Conservation (phyloP, 176 grass and related monocot species). For the Carex parvula region DNA sequence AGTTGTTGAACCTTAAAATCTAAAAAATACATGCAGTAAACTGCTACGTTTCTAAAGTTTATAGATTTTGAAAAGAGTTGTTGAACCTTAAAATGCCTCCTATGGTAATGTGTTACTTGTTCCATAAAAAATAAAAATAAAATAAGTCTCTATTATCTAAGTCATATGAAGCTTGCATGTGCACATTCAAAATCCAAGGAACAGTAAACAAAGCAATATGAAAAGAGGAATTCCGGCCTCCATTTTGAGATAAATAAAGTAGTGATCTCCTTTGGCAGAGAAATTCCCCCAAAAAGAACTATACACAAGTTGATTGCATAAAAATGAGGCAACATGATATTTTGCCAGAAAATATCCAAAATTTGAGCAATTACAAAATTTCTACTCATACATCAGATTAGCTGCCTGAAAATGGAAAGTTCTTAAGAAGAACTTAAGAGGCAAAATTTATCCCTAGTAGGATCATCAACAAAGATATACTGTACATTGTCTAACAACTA, state of each 20-base stretch:
- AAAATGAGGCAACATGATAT: background rate
- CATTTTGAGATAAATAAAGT: background rate
- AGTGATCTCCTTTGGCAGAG: background rate
- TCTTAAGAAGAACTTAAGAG: background rate
- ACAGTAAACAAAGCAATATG: background rate
- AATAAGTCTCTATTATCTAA: background rate
- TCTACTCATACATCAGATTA: constrained; percentile 18
- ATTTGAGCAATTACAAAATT: constrained; percentile 17
- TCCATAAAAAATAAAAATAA: background rate
- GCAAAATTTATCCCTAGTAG: constrained; percentile 10
- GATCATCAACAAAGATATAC: constrained; percentile 15
- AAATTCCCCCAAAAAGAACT: background rate
- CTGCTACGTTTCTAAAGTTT: too few species aligned
- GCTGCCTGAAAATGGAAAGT: constrained; percentile 7
- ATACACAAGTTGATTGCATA: constrained; percentile 12
- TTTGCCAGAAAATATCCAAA: constrained; percentile 4
- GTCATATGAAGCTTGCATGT: background rate
- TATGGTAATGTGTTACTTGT: too few species aligned
- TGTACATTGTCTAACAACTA: constrained; percentile 17
- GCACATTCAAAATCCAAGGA: background rate
- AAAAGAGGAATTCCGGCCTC: background rate
- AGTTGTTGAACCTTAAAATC: background rate
- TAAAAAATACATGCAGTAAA: too few species aligned
- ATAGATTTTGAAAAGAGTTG: too few species aligned
- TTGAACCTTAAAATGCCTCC: too few species aligned